Conservation (phyloP, 106 monocot genomes). For the Amphibolis antarctica region DNA sequence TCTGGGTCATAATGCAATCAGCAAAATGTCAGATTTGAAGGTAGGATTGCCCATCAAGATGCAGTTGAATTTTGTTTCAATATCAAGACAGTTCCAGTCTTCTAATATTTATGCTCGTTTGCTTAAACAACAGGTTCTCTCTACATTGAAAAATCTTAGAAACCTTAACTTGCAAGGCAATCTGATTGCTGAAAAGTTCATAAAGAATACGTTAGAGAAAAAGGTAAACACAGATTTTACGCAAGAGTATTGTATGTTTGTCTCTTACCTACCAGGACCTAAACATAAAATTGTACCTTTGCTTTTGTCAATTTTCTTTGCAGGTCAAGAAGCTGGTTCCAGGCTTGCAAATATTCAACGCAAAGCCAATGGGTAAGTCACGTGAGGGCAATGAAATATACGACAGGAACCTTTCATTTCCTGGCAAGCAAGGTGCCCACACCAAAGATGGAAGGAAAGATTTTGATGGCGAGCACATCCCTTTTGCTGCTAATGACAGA, state of each 20-base stretch:
- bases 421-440: conserved; percentile 4
- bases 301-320: not conserved
- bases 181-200: conserved; percentile 41
- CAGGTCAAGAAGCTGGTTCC: conserved; percentile 66
- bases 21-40: conserved; percentile 59
- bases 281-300: no score
- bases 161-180: conserved; percentile 87
- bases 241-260: no score
- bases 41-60: conserved; percentile 8
- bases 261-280: no score
- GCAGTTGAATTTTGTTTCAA: not conserved
- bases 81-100: not conserved
- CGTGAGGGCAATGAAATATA: conserved; percentile 7
- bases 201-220: conserved; percentile 38
- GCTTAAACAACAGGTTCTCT: conserved; percentile 41
- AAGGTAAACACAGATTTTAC: no score
- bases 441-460: not conserved
- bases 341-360: conserved; percentile 59
- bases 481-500: conserved; percentile 1
- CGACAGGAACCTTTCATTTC: conserved; percentile 4
- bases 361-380: conserved; percentile 40
- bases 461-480: conserved; percentile 3
- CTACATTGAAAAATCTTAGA: conserved; percentile 45
- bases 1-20: conserved; percentile 78
- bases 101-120: not conserved